Evolutionary conservation across 192 early-diverging fungal species (phyloP).

Genomic region (Spizellomyces sp.): DNA sequence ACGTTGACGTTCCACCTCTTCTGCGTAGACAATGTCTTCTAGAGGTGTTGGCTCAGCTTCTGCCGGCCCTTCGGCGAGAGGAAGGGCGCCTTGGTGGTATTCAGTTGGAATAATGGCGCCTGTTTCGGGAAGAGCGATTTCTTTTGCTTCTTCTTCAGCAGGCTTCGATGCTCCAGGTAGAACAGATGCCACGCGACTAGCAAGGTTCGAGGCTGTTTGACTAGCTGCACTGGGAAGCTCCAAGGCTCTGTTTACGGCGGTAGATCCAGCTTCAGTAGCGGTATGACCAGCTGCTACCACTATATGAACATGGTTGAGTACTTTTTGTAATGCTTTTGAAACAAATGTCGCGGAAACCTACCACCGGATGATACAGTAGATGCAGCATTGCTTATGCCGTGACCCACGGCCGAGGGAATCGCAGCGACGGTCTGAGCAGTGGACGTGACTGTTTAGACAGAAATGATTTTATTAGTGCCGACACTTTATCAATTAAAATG

Average conservation of each 20-base stretch:
- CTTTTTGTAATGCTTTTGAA: too few species aligned
- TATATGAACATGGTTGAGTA: too few species aligned
- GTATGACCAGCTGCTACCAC: too few species aligned
- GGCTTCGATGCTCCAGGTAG: not conserved
- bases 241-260: not conserved
- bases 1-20: slow-evolving; percentile 17
- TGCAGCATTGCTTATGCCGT: not conserved
- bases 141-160: not conserved
- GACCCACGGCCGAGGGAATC: not conserved
- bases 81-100: slow-evolving; percentile 1
- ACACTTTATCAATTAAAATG: too few species aligned
- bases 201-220: not conserved
- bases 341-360: too few species aligned
- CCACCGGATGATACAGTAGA: not conserved
- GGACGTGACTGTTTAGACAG: too few species aligned
- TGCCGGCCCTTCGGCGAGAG: not conserved
- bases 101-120: not conserved
- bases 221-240: not conserved
- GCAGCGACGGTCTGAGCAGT: not conserved
- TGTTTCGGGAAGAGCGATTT: not conserved
- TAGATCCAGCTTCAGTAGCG: not conserved
- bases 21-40: slow-evolving; percentile 15
- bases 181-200: not conserved
- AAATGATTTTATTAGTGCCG: too few species aligned
- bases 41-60: slow-evolving; percentile 8